Percentiles rank a stretch among this genome's conserved stretches.
These are phyloP conservation scores for Alternaria brassicae DNA, from an alignment of 2,329 filamentous ascomycete genomes.

Conservation along the genomic window DNA sequence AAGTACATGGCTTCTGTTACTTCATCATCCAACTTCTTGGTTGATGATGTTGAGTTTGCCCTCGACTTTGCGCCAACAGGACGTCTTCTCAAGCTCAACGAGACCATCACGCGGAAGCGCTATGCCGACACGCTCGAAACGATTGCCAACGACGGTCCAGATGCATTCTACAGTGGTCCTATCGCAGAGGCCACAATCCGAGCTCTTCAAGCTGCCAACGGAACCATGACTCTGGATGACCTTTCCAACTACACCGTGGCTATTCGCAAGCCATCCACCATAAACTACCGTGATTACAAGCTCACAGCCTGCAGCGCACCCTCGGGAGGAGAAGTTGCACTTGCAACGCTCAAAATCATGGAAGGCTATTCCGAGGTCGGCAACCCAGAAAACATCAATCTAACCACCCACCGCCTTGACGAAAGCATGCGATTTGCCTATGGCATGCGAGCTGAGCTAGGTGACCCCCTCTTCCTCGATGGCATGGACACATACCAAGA, in stretches of 20 bases:
- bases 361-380: slow-evolving; percentile 75
- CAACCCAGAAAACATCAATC: slow-evolving; percentile 62
- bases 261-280: slow-evolving; percentile 65
- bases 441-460: slow-evolving; percentile 75
- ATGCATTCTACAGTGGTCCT: slow-evolving; percentile 76
- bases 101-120: slow-evolving; percentile 79
- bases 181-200: slow-evolving; percentile 77
- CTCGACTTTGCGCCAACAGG: slow-evolving; percentile 89
- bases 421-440: slow-evolving; percentile 93
- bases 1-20: slow-evolving; percentile 69
- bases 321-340: slow-evolving; percentile 76
- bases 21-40: slow-evolving; percentile 69
- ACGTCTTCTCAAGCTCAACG: slow-evolving; percentile 72
- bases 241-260: slow-evolving; percentile 74
- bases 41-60: slow-evolving; percentile 79
- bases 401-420: slow-evolving; percentile 81
- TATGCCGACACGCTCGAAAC: slow-evolving; percentile 81
- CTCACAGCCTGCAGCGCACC: slow-evolving; percentile 76
- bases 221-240: slow-evolving; percentile 86
- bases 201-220: slow-evolving; percentile 71
- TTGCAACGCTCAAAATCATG: slow-evolving; percentile 81
- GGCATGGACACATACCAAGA: slow-evolving; percentile 69
- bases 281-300: slow-evolving; percentile 68
- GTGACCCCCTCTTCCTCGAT: slow-evolving; percentile 78
- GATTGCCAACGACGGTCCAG: slow-evolving; percentile 75